phyloP scores from a whole-genome alignment of 2,329 filamentous ascomycete species.

The Hirsutella thompsonii region DNA sequence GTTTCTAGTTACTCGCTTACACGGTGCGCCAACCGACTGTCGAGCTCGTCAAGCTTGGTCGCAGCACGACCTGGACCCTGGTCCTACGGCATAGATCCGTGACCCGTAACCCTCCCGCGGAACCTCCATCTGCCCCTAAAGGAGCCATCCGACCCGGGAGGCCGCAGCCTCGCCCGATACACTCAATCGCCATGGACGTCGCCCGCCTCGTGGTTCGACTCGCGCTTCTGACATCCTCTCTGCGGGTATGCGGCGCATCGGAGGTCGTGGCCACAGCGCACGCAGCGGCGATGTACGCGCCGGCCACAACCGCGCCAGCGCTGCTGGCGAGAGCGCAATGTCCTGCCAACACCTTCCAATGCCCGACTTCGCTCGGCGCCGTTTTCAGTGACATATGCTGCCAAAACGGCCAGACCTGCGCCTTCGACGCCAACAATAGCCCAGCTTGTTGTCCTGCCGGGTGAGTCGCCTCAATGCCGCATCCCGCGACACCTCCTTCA shows the following conservation, averaged over 20 bases:
- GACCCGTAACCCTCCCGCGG: too few relatives aligned
- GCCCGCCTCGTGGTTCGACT: not conserved
- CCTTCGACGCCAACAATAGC: conserved; percentile 31
- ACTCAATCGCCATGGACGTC: not conserved
- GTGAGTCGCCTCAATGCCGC: conserved; percentile 19
- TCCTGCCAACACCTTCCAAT: conserved; percentile 36
- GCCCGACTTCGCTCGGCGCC: conserved; percentile 30
- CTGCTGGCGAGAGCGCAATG: conserved; percentile 22
- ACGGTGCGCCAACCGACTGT: too few relatives aligned
- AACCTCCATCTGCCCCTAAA: too few relatives aligned
- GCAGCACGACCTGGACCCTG: too few relatives aligned
- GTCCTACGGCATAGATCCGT: too few relatives aligned
- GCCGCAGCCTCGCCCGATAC: not conserved
- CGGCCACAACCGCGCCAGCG: conserved; percentile 9
- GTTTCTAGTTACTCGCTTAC: too few relatives aligned
- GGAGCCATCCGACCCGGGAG: not conserved
- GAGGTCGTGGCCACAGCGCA: not conserved
- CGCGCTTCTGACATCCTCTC: not conserved
- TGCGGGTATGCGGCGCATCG: not conserved
- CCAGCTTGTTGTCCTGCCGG: conserved; percentile 41
- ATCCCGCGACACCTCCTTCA: not conserved
- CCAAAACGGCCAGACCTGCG: conserved; percentile 34
- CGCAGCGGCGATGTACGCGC: conserved; percentile 7
- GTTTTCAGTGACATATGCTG: conserved; percentile 38
- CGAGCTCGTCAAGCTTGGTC: too few relatives aligned